Evolutionary conservation across 352 stramenopile species (phyloP).

Genomic region (Phytophthora boehmeriae): DNA sequence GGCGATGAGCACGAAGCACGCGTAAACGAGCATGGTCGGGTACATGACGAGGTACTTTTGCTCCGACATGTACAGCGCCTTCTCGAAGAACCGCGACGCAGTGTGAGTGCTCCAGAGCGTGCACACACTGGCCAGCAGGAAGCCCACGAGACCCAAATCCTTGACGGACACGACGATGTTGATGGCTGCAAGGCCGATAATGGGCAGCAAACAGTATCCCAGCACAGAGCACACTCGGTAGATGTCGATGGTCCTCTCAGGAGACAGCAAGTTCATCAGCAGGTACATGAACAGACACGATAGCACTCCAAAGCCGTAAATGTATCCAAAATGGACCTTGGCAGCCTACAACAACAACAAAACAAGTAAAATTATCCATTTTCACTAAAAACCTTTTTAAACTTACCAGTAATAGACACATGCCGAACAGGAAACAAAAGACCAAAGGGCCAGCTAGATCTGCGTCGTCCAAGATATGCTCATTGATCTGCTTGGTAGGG

Average conservation of each 20-base stretch:
- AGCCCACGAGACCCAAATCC: slow-evolving; percentile 72
- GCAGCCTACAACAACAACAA: slow-evolving; percentile 50
- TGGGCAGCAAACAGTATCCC: slow-evolving; percentile 97
- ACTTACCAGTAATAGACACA: slow-evolving; percentile 91
- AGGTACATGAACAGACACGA: slow-evolving; percentile 96
- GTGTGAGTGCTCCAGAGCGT: slow-evolving; percentile 96
- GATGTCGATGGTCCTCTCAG: slow-evolving; percentile 88
- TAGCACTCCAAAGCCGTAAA: slow-evolving; percentile 98
- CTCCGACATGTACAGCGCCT: slow-evolving; percentile 93
- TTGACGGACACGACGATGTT: slow-evolving; percentile 93
- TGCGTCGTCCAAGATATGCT: slow-evolving; percentile 90
- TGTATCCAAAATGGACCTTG: slow-evolving; percentile 98
- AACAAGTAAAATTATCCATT: background rate
- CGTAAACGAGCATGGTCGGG: slow-evolving; percentile 96
- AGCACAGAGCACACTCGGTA: slow-evolving; percentile 95
- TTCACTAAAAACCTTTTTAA: slow-evolving; percentile 3
- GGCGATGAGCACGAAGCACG: slow-evolving; percentile 98
- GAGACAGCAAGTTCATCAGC: slow-evolving; percentile 96
- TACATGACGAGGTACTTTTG: slow-evolving; percentile 98
- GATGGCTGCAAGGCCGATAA: slow-evolving; percentile 94
- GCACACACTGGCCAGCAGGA: slow-evolving; percentile 84
- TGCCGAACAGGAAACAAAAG: slow-evolving; percentile 95
- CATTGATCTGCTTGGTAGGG: slow-evolving; percentile 90
- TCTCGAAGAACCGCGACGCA: slow-evolving; percentile 96
- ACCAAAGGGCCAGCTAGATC: slow-evolving; percentile 96